A percentile compares a stretch with the other conserved stretches of the same genome.
phyloP scores from a whole-genome alignment of 2,329 filamentous ascomycete species.

The Fusarium sp. region DNA sequence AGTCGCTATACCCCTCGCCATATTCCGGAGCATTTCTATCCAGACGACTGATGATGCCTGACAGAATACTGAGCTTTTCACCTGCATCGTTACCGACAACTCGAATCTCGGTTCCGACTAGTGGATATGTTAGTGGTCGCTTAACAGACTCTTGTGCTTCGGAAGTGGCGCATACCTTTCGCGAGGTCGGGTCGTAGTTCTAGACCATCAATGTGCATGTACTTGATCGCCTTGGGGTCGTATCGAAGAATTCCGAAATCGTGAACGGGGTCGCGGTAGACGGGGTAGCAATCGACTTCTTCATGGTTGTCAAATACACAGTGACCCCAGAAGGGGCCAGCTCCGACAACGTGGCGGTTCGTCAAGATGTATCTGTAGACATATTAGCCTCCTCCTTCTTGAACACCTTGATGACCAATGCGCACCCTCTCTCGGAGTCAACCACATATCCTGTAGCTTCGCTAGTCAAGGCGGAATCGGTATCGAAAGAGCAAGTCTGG shows the following conservation, averaged over 20 bases:
- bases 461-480: slow-evolving; percentile 92
- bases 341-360: slow-evolving; percentile 93
- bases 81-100: slow-evolving; percentile 99
- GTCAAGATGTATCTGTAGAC: slow-evolving; percentile 79
- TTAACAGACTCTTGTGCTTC: neutral
- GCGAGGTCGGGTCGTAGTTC: slow-evolving; percentile 88
- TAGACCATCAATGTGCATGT: slow-evolving; percentile 90
- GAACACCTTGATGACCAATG: slow-evolving; percentile 21
- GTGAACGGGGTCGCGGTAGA: slow-evolving; percentile 98
- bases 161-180: slow-evolving; percentile 63
- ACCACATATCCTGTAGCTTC: slow-evolving; percentile 99
- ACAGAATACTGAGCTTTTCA: slow-evolving; percentile 97
- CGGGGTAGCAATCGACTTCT: slow-evolving; percentile 93
- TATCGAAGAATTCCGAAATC: slow-evolving; percentile 98
- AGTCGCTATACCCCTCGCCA: slow-evolving; percentile 97
- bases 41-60: slow-evolving; percentile 94
- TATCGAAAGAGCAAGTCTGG: slow-evolving; percentile 97
- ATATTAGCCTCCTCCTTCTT: slow-evolving; percentile 1
- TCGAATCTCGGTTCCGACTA: slow-evolving; percentile 92
- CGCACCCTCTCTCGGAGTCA: slow-evolving; percentile 88
- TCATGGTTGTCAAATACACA: slow-evolving; percentile 99
- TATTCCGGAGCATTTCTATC: slow-evolving; percentile 98
- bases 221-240: slow-evolving; percentile 95
- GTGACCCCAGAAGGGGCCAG: slow-evolving; percentile 98
- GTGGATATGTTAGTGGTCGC: slow-evolving; percentile 34